Percentiles rank a stretch among this genome's conserved stretches.
Evolutionary conservation across 2,329 filamentous ascomycete species (phyloP).

Genomic region (Volutella citrinella): DNA sequence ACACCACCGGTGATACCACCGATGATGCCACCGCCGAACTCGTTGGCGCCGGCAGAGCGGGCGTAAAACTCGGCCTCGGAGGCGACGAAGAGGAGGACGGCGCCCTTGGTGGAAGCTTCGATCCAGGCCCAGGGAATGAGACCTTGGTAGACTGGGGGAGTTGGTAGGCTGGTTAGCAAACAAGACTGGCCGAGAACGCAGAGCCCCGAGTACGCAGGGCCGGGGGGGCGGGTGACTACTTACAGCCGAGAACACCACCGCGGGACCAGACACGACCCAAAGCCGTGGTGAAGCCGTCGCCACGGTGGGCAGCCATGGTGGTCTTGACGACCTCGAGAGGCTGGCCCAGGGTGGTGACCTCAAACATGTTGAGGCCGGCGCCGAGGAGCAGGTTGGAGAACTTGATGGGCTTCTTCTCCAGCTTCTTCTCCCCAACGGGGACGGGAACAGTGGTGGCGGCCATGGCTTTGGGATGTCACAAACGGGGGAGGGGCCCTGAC

Average conservation of each 20-base stretch:
- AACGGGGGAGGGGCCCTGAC: conserved; percentile 82
- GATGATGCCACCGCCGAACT: conserved; percentile 84
- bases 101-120: conserved; percentile 98
- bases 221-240: no score
- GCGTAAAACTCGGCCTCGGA: conserved; percentile 97
- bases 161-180: no score
- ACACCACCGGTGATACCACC: conserved; percentile 94
- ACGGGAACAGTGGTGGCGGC: conserved; percentile 56
- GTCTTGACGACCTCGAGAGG: conserved; percentile 99
- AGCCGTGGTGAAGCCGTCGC: conserved; percentile 79
- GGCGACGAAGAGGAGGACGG: conserved; percentile 97
- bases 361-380: conserved; percentile 92
- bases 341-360: conserved; percentile 68
- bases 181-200: no score
- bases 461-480: conserved; percentile 57
- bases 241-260: conserved; percentile 92
- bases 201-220: no score
- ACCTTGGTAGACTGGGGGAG: conserved; percentile 90
- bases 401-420: conserved; percentile 99
- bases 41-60: conserved; percentile 74
- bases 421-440: conserved; percentile 47
- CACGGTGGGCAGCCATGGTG: conserved; percentile 96
- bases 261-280: conserved; percentile 88
- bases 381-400: conserved; percentile 98
- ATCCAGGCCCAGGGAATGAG: conserved; percentile 99